Conservation (phyloP, 305 asterid genomes). For the Solanum chacoense region DNA sequence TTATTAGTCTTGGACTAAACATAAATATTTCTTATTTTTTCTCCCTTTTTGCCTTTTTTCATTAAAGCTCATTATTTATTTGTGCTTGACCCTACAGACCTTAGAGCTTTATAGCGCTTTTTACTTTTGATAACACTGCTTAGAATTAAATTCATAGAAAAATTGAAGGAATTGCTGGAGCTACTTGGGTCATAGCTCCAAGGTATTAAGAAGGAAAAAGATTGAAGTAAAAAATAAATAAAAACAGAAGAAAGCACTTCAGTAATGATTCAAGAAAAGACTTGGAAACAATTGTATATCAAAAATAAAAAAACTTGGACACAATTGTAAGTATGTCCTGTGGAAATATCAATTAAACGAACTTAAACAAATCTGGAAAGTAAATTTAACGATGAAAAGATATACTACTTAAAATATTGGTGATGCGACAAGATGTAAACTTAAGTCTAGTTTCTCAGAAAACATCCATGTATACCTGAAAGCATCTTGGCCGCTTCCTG, state of each 20-base stretch:
- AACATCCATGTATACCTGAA: slow-evolving; percentile 36
- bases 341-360: neutral
- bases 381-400: neutral
- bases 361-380: neutral
- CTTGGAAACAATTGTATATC: neutral
- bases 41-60: neutral
- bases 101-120: neutral
- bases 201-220: neutral
- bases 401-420: neutral
- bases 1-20: neutral
- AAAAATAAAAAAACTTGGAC: neutral
- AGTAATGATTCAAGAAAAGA: neutral
- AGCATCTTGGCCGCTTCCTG: slow-evolving; percentile 58
- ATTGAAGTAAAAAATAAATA: neutral
- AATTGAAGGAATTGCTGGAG: neutral
- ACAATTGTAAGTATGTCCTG: neutral
- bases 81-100: neutral
- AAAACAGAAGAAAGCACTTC: neutral
- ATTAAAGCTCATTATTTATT: neutral
- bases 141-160: neutral
- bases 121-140: neutral
- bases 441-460: neutral
- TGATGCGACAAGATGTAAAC: neutral
- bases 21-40: neutral
- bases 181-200: neutral